Conservation (phyloP, 257 asterid genomes). For the Capsicum chinense region DNA sequence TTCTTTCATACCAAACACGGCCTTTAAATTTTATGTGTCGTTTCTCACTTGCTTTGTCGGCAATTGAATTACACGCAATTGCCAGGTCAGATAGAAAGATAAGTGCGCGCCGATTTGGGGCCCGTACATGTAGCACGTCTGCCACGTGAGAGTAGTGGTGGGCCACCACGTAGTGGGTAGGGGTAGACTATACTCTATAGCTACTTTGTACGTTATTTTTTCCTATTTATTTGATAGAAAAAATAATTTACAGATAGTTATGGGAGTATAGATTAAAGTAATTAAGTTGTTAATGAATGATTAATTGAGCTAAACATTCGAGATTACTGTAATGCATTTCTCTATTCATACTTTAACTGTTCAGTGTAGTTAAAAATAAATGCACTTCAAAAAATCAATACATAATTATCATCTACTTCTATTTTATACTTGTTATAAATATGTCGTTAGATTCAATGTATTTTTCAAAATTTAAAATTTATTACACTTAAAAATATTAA, state of each 20-base stretch:
- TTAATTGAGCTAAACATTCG: not conserved
- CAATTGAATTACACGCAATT: not conserved
- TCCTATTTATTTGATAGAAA: not conserved
- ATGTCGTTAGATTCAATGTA: no score
- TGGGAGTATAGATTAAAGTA: not conserved
- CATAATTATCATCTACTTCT: no score
- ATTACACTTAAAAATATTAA: no score
- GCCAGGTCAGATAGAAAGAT: not conserved
- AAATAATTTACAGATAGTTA: not conserved
- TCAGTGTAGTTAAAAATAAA: no score
- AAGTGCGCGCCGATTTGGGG: constrained; percentile 30
- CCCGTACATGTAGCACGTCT: constrained; percentile 30
- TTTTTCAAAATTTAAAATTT: no score
- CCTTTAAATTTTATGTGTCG: no score
- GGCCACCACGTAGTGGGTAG: not conserved
- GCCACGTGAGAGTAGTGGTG: constrained; percentile 14
- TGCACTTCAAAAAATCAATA: no score
- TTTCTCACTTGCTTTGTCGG: not conserved
- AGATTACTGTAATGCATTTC: not conserved
- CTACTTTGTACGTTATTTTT: not conserved
- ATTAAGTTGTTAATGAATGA: not conserved
- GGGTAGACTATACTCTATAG: not conserved
- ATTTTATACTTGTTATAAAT: no score
- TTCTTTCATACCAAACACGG: no score
- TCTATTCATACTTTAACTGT: no score